Evolutionary conservation across 768 basidiomycete genomes (phyloP).

Genomic region (Cystofilobasidium capitatum): DNA sequence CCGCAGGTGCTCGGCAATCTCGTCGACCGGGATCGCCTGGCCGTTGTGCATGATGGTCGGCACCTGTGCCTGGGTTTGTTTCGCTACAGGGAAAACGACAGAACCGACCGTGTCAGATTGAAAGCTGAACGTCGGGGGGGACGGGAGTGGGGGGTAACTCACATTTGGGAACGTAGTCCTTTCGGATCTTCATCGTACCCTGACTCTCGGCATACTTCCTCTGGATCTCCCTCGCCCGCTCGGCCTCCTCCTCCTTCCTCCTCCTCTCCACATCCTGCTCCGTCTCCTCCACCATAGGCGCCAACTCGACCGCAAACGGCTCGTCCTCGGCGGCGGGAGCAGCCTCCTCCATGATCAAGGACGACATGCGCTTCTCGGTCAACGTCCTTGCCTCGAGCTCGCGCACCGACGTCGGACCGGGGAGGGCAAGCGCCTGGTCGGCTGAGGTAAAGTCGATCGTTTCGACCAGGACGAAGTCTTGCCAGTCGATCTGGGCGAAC

Average conservation of each 20-base stretch:
- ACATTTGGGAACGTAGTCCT: constrained; percentile 92
- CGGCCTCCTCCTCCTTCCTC: constrained; percentile 65
- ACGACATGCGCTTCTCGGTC: constrained; percentile 94
- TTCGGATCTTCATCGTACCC: constrained; percentile 75
- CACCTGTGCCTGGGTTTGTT: constrained; percentile 48
- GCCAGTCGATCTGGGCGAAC: constrained; percentile 98
- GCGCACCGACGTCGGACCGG: constrained; percentile 90
- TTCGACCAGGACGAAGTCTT: constrained; percentile 96
- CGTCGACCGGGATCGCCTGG: constrained; percentile 92
- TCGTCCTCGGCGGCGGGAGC: constrained; percentile 39
- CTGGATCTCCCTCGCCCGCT: constrained; percentile 69
- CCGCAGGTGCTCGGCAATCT: constrained; percentile 93
- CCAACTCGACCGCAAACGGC: neutral
- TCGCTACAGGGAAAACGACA: constrained; percentile 27
- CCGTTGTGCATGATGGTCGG: constrained; percentile 74
- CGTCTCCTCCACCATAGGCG: constrained; percentile 40
- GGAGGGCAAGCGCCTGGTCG: constrained; percentile 69
- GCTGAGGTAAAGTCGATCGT: constrained; percentile 94
- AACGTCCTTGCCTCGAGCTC: constrained; percentile 94
- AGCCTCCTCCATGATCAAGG: constrained; percentile 66
- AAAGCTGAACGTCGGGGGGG: neutral
- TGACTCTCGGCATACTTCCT: constrained; percentile 47
- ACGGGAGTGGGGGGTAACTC: constrained; percentile 37
- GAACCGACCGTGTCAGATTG: neutral
- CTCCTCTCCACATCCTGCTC: constrained; percentile 48